Evolutionary conservation across 768 basidiomycete genomes (phyloP), one percentile per base, ranked within the genome.

Genomic region (Boletus subcaerulescens): DNA sequence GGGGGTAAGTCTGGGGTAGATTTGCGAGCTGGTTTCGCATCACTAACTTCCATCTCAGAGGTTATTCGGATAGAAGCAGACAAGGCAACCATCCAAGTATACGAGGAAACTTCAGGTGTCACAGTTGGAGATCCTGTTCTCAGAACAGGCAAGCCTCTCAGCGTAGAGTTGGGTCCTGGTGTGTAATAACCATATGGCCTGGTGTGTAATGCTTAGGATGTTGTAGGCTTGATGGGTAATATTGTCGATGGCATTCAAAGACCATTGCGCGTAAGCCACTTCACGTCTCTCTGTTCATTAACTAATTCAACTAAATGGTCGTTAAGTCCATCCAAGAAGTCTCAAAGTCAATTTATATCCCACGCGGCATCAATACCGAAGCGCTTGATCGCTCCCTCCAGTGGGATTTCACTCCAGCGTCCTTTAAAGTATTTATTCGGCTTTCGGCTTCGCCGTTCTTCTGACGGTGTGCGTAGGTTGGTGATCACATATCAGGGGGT

Each of bases 291-390:
- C 18, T 40, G 50, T 45, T 45, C 35, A 20, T 46, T 24, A 45
- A 48, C 35, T 42, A 38, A 59, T 51, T 45, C 12, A 9, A 35
- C 38, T 51, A 35, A 59, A 41, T 45, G 45, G 48, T 38, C 61
- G 52, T 52, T 48, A 67, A 83, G 87, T 85, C 89, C 35, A 99
- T 99, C 62, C 93, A 94, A 84, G 92, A 97, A 67, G 80, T 91
- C 40, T 98, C 97, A 43, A 89, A 98, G 65, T 97, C 93, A n/a
- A 99, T 99, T 66, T 99, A 99, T 74, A 98, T 99, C 58, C 97
- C 97, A 60, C 89, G 94, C 65, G 97, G 97, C 52, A 98, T 99
- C 74, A 98, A 98, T 74, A 98, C 97, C 33, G 86, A 95, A 60
- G 91, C 95, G 24, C 83, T 99, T 26, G 91, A 93, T 70, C 86